A percentile compares a stretch with the other conserved stretches of the same genome.
These are phyloP conservation scores for Fraxinus latifolia DNA, from an alignment of 305 asterid genomes.

Conservation along the genomic window DNA sequence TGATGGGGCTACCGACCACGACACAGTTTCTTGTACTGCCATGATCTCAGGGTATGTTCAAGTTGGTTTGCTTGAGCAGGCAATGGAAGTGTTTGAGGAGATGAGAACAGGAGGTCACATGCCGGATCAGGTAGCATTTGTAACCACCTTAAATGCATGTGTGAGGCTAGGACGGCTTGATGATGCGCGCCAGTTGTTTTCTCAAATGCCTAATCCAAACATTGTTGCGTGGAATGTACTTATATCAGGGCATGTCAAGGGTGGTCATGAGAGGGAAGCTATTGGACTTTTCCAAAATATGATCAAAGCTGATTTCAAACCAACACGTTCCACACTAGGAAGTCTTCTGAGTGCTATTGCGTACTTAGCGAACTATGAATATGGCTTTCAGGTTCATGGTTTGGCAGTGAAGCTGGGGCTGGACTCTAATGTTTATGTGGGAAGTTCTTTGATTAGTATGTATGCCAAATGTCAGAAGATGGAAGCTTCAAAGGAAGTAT, in stretches of 20 bases:
- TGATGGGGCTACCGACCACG: conserved; percentile 46
- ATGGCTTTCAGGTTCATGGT: conserved; percentile 81
- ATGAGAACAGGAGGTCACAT: conserved; percentile 52
- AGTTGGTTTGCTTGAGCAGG: conserved; percentile 55
- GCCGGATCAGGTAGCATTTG: conserved; percentile 64
- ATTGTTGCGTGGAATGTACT: conserved; percentile 81
- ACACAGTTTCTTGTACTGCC: conserved; percentile 75
- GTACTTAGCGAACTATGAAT: conserved; percentile 33
- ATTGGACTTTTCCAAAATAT: conserved; percentile 48
- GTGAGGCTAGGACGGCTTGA: conserved; percentile 60
- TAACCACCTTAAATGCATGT: conserved; percentile 60
- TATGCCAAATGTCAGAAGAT: conserved; percentile 70
- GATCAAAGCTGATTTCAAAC: conserved; percentile 48
- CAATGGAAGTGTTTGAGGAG: conserved; percentile 51
- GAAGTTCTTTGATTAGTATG: conserved; percentile 84
- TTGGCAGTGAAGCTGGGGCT: conserved; percentile 71
- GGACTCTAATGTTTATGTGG: conserved; percentile 62
- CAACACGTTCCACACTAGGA: conserved; percentile 81
- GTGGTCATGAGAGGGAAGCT: conserved; percentile 58
- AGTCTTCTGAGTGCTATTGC: conserved; percentile 80
- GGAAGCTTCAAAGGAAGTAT: conserved; percentile 62
- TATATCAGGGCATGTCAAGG: conserved; percentile 77
- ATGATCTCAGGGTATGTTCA: conserved; percentile 67
- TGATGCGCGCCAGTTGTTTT: conserved; percentile 53
- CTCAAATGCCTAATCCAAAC: conserved; percentile 51